Evolutionary conservation across 176 grass and related monocot species (phyloP), one percentile per base, ranked within the genome.

Genomic region (Hordeum marinum): DNA sequence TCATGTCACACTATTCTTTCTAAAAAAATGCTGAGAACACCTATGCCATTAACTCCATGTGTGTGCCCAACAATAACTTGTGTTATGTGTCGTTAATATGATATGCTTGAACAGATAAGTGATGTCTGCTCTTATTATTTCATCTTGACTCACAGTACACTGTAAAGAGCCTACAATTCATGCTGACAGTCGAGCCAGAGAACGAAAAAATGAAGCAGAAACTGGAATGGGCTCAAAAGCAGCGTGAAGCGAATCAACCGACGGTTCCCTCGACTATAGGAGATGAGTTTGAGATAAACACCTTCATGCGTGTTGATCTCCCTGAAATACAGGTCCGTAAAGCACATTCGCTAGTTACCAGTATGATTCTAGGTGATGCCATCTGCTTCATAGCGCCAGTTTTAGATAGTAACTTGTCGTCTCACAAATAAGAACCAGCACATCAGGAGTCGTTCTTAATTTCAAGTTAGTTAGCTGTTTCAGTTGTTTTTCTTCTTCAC

Each of bases 271-370:
- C 96, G 29, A 94, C 93, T 45, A 90, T 98, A 43, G 93, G 86
- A 50, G 91, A 99, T 11, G 96, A 99, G 82, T 89, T 94, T 72
- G 89, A 99, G 80, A 99, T 68, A 55, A 99, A 99, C 68, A 94
- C 96, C 15, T 99, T 96, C 85, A 99, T 99, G 86, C 91, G 96
- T 24, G 91, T 96, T 50, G 93, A 94, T 89, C 70, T 92, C 41
- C 88, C 91, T 39, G 89, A 95, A 82, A 90, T 98, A 91, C 93
- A 99, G 93, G 96, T 95, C 35, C 73, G 35, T 29, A 58, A 39
- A 73, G 35, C 13, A 4, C 80, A 75, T 0, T 9, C 25, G 18
- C 26, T 27, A 31, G 29, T 34, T 43, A 60, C 39, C n/a, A n/a
- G n/a, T 20, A 61, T 27, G 21, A 5, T 82, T 89, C 9, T 0